Evolutionary conservation across 768 basidiomycete genomes (phyloP).

Genomic region (Rhizopogon roseolus): DNA sequence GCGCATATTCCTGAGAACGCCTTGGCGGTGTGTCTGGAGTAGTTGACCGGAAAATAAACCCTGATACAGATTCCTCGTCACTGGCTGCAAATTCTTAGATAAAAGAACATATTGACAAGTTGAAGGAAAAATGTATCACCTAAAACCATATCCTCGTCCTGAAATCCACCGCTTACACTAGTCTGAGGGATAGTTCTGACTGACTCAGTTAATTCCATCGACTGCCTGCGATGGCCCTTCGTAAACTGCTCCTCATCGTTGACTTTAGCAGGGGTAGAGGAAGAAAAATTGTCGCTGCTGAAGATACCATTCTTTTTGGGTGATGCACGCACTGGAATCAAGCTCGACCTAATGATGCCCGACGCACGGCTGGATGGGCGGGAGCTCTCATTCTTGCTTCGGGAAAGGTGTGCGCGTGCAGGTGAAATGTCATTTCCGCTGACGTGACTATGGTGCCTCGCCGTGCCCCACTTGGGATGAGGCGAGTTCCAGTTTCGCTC

Average conservation of each 20-base stretch:
- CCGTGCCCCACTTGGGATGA: constrained; percentile 47
- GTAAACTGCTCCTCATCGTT: constrained; percentile 17
- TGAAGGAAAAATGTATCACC: constrained; percentile 10
- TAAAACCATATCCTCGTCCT: constrained; percentile 13
- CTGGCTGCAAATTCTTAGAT: constrained; percentile 24
- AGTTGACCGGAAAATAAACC: constrained; percentile 18
- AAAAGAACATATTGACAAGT: neutral
- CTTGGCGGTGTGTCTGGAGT: constrained; percentile 19
- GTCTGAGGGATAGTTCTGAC: constrained; percentile 17
- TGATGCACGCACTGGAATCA: constrained; percentile 42
- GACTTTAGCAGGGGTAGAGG: neutral
- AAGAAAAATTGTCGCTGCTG: constrained; percentile 7
- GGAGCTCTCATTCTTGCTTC: constrained; percentile 6
- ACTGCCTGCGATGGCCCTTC: constrained; percentile 21
- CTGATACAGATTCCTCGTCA: constrained; percentile 30
- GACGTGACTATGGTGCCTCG: constrained; percentile 11
- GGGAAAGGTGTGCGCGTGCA: constrained; percentile 9
- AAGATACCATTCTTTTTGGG: constrained; percentile 21
- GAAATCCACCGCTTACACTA: constrained; percentile 6
- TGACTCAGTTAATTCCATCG: constrained; percentile 23
- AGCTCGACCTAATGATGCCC: constrained; percentile 25
- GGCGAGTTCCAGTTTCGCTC: constrained; percentile 72
- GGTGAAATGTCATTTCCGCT: constrained; percentile 8
- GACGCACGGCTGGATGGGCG: constrained; percentile 22
- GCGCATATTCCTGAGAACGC: constrained; percentile 11